Percentiles rank a stretch among this genome's conserved stretches.
These are phyloP conservation scores for Fusarium chaquense DNA, from an alignment of 2,329 filamentous ascomycete genomes.

Conservation along the genomic window DNA sequence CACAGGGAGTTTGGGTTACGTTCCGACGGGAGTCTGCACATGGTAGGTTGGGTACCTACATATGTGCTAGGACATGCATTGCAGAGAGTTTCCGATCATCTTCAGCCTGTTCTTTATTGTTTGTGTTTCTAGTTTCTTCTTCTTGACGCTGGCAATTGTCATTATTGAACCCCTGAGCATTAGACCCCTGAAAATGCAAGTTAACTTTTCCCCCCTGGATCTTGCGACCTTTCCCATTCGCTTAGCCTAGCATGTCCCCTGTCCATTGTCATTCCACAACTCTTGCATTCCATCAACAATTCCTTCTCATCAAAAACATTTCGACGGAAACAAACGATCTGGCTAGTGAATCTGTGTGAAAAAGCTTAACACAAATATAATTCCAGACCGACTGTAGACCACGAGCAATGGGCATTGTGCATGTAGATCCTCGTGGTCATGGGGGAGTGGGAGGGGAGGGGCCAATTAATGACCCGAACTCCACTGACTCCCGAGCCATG, in stretches of 20 bases:
- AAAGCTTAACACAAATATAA: neutral
- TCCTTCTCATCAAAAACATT: neutral
- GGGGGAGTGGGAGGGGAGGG: neutral
- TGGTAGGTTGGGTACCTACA: no score
- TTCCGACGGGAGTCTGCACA: neutral
- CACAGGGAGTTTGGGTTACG: neutral
- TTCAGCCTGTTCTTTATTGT: neutral
- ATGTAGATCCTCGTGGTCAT: conserved; percentile 13
- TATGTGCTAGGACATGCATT: neutral
- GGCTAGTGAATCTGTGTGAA: no score
- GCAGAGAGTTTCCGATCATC: neutral
- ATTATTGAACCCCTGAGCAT: conserved; percentile 10
- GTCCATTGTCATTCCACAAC: neutral
- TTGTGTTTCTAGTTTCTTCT: neutral
- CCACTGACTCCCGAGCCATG: conserved; percentile 7
- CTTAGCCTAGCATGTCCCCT: neutral
- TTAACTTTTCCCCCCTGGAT: conserved; percentile 27
- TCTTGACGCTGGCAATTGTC: neutral
- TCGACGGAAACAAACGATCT: neutral
- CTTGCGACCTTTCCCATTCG: conserved; percentile 23
- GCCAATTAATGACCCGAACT: conserved; percentile 6
- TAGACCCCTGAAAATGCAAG: conserved; percentile 32
- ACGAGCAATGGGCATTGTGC: neutral
- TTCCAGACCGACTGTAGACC: neutral
- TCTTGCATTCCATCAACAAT: neutral